Percentiles rank a stretch among this genome's conserved stretches.
Conservation (phyloP, 208 protist species). For the Trypanosoma melophagium region DNA sequence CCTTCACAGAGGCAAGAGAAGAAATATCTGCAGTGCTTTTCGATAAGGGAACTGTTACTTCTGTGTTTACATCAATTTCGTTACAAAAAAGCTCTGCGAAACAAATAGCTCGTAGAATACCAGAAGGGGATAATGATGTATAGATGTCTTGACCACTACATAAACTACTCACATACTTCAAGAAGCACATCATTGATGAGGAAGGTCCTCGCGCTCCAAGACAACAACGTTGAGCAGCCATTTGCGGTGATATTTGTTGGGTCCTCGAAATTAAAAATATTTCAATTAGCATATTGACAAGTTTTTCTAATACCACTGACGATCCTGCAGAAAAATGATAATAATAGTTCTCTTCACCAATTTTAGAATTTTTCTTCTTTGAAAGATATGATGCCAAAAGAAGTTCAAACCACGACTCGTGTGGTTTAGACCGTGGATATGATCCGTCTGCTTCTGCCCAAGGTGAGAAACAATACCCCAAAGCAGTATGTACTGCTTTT, state of each 20-base stretch:
- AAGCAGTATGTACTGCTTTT: conserved; percentile 44
- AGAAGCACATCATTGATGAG: conserved; percentile 13
- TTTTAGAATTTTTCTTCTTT: conserved; percentile 10
- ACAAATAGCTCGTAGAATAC: conserved; percentile 58
- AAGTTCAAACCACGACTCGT: conserved; percentile 52
- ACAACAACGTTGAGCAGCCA: conserved; percentile 16
- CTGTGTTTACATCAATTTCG: background rate
- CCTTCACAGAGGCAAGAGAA: conserved; percentile 24
- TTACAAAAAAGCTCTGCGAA: conserved; percentile 70
- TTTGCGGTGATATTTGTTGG: background rate
- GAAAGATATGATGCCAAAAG: conserved; percentile 36
- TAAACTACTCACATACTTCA: conserved; percentile 18
- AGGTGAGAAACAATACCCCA: conserved; percentile 57
- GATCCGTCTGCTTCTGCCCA: conserved; percentile 66
- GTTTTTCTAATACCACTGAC: conserved; percentile 10
- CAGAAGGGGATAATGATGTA: background rate
- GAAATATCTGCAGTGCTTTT: too few relatives aligned
- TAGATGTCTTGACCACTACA: background rate
- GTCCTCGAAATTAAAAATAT: background rate
- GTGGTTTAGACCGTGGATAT: conserved; percentile 31
- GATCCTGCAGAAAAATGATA: conserved; percentile 16
- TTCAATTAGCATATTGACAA: conserved; percentile 12
- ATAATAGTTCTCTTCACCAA: conserved; percentile 27
- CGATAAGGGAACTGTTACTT: background rate
- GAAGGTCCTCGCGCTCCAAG: conserved; percentile 32